Percentiles rank a stretch among this genome's conserved stretches.
Conservation (phyloP, 148 eudicot species). For the Amaranthus palmeri region DNA sequence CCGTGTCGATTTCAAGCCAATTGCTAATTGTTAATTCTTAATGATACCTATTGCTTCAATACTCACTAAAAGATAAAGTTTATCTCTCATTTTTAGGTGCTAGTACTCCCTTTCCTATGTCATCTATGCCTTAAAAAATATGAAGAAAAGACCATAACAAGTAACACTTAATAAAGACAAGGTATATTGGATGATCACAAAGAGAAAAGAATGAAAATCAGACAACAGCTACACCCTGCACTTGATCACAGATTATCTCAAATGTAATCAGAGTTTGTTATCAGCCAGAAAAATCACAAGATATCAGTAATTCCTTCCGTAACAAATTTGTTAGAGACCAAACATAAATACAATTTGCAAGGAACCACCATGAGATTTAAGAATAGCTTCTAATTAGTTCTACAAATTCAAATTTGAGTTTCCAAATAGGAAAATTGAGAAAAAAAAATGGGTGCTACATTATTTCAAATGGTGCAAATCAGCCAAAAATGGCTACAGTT, state of each 20-base stretch:
- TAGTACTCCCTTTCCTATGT: too few species aligned
- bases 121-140: too few species aligned
- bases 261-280: background rate
- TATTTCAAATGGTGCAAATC: constrained; percentile 7
- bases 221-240: background rate
- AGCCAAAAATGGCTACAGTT: constrained; percentile 16
- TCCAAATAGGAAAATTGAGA: background rate
- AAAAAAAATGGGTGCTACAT: background rate
- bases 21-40: too few species aligned
- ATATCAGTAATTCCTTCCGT: background rate
- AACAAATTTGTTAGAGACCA: too few species aligned
- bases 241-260: background rate
- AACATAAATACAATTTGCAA: background rate
- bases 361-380: background rate
- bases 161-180: too few species aligned
- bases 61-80: too few species aligned
- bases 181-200: background rate
- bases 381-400: background rate
- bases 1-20: too few species aligned
- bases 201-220: background rate
- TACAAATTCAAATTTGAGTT: background rate
- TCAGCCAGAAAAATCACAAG: background rate
- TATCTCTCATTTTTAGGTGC: too few species aligned
- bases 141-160: too few species aligned
- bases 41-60: too few species aligned